These are phyloP conservation scores for Coriolopsis trogii DNA, from an alignment of 1,284 basidiomycete species.

Conservation along the genomic window DNA sequence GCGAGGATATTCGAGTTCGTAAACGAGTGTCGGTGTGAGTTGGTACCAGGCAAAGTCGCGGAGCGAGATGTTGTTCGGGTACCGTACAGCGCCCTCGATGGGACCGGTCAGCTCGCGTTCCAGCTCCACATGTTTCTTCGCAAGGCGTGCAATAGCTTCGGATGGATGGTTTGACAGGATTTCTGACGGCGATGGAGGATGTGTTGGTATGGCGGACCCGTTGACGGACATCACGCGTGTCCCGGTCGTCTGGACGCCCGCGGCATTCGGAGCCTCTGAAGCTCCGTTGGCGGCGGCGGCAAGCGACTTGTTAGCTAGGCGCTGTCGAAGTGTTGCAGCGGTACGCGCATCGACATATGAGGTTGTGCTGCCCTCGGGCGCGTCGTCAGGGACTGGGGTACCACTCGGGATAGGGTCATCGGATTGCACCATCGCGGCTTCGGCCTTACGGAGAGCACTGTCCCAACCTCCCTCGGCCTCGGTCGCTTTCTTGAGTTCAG, in stretches of 20 bases:
- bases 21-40: constrained; percentile 91
- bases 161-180: constrained; percentile 79
- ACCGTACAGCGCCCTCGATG: constrained; percentile 69
- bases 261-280: constrained; percentile 5
- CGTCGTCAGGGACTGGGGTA: constrained; percentile 35
- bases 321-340: constrained; percentile 55
- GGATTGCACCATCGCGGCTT: constrained; percentile 26
- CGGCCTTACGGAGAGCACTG: constrained; percentile 54
- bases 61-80: constrained; percentile 87
- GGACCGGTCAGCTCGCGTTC: constrained; percentile 77
- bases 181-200: constrained; percentile 35
- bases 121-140: constrained; percentile 78
- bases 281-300: constrained; percentile 31
- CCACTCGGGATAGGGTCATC: constrained; percentile 24
- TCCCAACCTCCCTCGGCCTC: constrained; percentile 65
- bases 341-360: constrained; percentile 59
- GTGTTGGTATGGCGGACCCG: constrained; percentile 16
- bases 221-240: constrained; percentile 24
- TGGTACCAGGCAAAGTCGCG: constrained; percentile 89
- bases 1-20: constrained; percentile 95
- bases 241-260: constrained; percentile 31
- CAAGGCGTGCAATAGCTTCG: constrained; percentile 66
- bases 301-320: constrained; percentile 36
- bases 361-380: constrained; percentile 42
- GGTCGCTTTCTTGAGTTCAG: constrained; percentile 50